phyloP scores from a whole-genome alignment of 108 stramenopile species.

The Mayamaea pseudoterrestris region DNA sequence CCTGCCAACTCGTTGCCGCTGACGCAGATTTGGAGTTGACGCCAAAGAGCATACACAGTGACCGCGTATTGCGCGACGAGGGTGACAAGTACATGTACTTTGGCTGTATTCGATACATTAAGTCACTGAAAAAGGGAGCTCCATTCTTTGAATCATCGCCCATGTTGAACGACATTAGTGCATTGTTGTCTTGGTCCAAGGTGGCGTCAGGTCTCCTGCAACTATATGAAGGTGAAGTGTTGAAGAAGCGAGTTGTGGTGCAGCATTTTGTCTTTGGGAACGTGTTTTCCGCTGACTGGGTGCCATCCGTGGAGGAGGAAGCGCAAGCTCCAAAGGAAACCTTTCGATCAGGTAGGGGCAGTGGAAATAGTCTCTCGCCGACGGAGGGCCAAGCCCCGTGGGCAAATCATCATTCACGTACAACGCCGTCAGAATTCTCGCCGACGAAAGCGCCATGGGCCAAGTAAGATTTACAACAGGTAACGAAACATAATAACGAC shows the following conservation, averaged over 20 bases:
- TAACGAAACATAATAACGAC: too few relatives aligned
- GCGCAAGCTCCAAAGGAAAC: constrained; percentile 39
- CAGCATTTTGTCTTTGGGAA: constrained; percentile 94
- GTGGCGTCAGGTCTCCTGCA: constrained; percentile 62
- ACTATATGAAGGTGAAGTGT: constrained; percentile 85
- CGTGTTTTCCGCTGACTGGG: constrained; percentile 57
- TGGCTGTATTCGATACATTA: constrained; percentile 76
- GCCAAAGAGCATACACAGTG: constrained; percentile 18
- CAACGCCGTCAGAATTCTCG: background rate
- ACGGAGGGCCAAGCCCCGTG: background rate
- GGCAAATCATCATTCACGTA: background rate
- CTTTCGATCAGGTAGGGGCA: constrained; percentile 22
- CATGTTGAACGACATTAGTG: constrained; percentile 86
- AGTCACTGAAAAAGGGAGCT: constrained; percentile 70
- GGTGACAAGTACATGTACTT: constrained; percentile 56
- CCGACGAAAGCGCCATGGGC: constrained; percentile 3
- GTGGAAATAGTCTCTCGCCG: too few relatives aligned
- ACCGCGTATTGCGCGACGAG: constrained; percentile 1
- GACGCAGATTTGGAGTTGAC: constrained; percentile 2
- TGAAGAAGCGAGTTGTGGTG: constrained; percentile 86
- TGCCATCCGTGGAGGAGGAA: constrained; percentile 30
- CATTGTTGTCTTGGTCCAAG: constrained; percentile 64
- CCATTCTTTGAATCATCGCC: constrained; percentile 90
- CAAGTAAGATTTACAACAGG: too few relatives aligned
- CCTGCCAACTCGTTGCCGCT: constrained; percentile 46